Base-by-base conservation (phyloP, 139 green algal genomes). In the Marvania coccoides region DNA sequence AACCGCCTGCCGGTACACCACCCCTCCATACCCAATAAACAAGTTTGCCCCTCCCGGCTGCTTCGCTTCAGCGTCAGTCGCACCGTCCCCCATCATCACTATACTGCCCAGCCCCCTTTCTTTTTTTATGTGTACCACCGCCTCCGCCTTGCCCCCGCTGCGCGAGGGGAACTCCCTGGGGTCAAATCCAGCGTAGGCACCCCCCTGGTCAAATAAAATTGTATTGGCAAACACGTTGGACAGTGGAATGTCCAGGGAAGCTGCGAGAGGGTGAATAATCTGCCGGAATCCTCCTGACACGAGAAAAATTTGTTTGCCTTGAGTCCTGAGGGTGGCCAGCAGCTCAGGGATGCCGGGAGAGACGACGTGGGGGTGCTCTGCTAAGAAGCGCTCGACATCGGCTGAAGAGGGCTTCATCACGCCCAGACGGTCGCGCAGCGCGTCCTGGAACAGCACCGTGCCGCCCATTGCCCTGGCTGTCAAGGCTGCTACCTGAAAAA, bases 21-120 rank as follows among this genome's bases (percentile, higher is more conserved):
- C 85, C 24, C 94, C 94, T 15, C 94, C 94, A 69, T 98, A 98
- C 45, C 88, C 91, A n/a, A 99, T 89, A 63, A 99, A 97, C 0
- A 95, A 71, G 40, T 92, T 83, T 1, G 94, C 94, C 2, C 81
- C 94, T 9, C 90, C 89, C 31, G 82, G 76, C 30, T 71, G 55
- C 1, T 85, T 73, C 5, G 94, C 94, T 72, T 99, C 95, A 19
- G 91, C 39, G 66, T 99, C 95, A 0, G 95, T 99, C 1, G 89
- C 92, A 26, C 95, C 95, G 62, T 99, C 95, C 2, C 95, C 95
- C 9, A 99, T 78, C 88, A 97, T 97, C 2, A 97, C 84, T 10
- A 98, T 64, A 1, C 28, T 67, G 19, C 78, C 53, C 70, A 87
- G 87, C 5, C 79, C 80, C 47, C 87, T 71, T 28, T 80, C 71